phyloP scores from a whole-genome alignment of 73 alveolate genomes.

The Stentor roeselii region DNA sequence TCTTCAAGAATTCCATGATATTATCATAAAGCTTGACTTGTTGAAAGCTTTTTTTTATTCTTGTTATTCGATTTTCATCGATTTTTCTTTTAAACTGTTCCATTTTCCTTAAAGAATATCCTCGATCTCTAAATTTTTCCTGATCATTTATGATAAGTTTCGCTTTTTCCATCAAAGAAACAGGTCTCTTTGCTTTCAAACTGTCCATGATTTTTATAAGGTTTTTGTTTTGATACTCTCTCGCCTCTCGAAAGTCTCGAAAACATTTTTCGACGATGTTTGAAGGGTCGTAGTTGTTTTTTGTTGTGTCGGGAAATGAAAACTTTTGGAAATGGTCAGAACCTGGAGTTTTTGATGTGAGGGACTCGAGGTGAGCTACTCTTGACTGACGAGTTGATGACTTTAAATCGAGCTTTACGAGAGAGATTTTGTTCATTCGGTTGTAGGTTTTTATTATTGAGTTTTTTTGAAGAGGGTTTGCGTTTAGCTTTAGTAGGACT shows the following conservation, averaged over 20 bases:
- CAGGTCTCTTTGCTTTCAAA: neutral
- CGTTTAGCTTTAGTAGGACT: constrained; percentile 5
- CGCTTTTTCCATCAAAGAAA: neutral
- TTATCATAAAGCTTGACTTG: neutral
- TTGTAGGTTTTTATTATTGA: constrained; percentile 9
- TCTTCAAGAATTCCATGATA: neutral
- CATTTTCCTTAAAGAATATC: neutral
- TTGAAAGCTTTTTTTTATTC: neutral
- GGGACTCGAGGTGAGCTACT: neutral
- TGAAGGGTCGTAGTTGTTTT: neutral
- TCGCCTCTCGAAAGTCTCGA: neutral
- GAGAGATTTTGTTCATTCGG: neutral
- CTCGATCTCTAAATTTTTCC: neutral
- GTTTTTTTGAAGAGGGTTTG: neutral
- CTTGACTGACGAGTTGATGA: neutral
- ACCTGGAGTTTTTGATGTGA: neutral
- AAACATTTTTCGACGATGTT: neutral
- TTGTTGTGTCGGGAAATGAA: neutral
- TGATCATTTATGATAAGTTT: neutral
- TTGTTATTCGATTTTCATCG: neutral
- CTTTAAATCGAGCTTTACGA: neutral
- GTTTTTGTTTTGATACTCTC: neutral
- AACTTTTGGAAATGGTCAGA: neutral
- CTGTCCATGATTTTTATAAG: constrained; percentile 10
- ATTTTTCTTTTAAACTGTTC: neutral